Evolutionary conservation across 441 rosid species (phyloP).

Genomic region (Hura crepitans): DNA sequence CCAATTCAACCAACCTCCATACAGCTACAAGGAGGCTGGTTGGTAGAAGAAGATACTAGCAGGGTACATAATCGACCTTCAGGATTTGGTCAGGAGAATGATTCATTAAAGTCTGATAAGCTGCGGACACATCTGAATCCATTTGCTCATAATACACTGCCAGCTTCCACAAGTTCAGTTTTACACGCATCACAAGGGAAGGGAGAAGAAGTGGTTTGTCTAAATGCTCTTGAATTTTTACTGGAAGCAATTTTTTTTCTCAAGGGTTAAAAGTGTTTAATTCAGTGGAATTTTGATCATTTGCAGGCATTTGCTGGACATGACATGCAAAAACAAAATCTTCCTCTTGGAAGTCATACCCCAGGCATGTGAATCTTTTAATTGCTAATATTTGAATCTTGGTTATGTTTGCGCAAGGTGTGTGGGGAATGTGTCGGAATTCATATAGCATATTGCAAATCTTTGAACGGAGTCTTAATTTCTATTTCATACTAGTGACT

Average conservation of each 20-base stretch:
- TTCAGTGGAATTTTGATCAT: constrained; percentile 17
- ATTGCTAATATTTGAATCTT: neutral
- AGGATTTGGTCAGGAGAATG: constrained; percentile 32
- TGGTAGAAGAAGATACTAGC: constrained; percentile 48
- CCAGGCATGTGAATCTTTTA: constrained; percentile 45
- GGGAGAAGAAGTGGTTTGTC: constrained; percentile 54
- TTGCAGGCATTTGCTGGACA: constrained; percentile 48
- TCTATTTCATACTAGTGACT: neutral
- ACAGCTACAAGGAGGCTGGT: constrained; percentile 61
- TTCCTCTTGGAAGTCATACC: constrained; percentile 44
- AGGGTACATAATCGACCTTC: constrained; percentile 28
- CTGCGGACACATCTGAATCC: constrained; percentile 37
- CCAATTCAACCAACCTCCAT: too few species aligned
- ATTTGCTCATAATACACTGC: constrained; percentile 32
- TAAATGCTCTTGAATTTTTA: constrained; percentile 13
- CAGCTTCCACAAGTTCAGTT: constrained; percentile 35
- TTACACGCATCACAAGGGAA: constrained; percentile 39
- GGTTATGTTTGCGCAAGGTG: neutral
- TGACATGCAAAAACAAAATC: constrained; percentile 45
- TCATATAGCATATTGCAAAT: neutral
- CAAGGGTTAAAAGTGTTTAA: neutral
- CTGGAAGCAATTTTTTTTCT: constrained; percentile 15
- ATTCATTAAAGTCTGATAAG: constrained; percentile 41
- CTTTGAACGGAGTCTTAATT: neutral
- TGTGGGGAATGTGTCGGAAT: constrained; percentile 11